Evolutionary conservation across 2,329 filamentous ascomycete species (phyloP).

Genomic region (Volutella citrinella): DNA sequence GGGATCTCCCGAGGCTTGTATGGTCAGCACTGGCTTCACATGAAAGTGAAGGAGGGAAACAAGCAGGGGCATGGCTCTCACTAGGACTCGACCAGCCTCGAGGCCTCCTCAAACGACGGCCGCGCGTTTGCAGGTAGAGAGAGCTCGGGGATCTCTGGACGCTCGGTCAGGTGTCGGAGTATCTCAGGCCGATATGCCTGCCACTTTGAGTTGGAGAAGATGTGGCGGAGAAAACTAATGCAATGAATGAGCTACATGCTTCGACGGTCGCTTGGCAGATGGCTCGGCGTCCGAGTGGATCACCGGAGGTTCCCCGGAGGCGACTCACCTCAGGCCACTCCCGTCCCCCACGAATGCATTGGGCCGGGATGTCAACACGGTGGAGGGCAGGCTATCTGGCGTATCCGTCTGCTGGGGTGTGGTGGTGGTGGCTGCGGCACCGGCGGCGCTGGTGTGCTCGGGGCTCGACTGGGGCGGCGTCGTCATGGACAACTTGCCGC

Average conservation of each 20-base stretch:
- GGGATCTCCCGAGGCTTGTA: background rate
- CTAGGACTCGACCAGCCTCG: slow-evolving; percentile 2
- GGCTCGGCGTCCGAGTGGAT: too few relatives aligned
- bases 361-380: slow-evolving; percentile 4
- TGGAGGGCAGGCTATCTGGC: slow-evolving; percentile 5
- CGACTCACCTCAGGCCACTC: slow-evolving; percentile 9
- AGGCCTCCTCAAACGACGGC: slow-evolving; percentile 5
- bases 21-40: slow-evolving; percentile 2
- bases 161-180: slow-evolving; percentile 11
- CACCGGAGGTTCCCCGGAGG: too few relatives aligned
- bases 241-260: too few relatives aligned
- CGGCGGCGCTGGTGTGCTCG: too few relatives aligned
- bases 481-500: slow-evolving; percentile 2
- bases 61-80: too few relatives aligned
- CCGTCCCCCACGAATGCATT: slow-evolving; percentile 13
- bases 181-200: slow-evolving; percentile 11
- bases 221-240: slow-evolving; percentile 10
- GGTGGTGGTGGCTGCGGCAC: too few relatives aligned
- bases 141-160: slow-evolving; percentile 9
- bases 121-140: slow-evolving; percentile 6
- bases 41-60: background rate
- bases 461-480: background rate
- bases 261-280: too few relatives aligned
- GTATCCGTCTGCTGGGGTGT: slow-evolving; percentile 7
- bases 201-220: slow-evolving; percentile 13